Base-by-base conservation (phyloP, 2,329 filamentous ascomycete genomes). In the Calonectria multiphialidica region DNA sequence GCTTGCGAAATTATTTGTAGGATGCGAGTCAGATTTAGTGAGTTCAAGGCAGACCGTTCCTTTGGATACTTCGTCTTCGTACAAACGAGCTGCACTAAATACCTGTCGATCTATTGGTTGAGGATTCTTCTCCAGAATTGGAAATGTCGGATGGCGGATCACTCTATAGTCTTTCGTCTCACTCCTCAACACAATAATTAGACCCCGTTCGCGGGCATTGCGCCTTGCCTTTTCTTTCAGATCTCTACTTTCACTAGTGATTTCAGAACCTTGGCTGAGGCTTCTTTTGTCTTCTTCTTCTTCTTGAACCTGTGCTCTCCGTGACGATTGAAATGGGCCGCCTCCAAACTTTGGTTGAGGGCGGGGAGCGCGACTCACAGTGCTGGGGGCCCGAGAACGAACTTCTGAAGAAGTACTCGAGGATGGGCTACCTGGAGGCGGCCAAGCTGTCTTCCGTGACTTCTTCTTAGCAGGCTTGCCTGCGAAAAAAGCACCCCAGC, bases 381-480 rank as follows among this genome's bases (percentile, higher is more conserved):
- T n/a, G 42, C 18, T 45, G 18, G 42, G 12, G 12, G 18, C 3
- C 12, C 0, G 3, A 21, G 42, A 45, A n/a, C 42, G 7, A 5
- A 9, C 40, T 2, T 18, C 13, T 44, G 15, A 18, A 44, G 15
- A 2, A 44, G 40, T 7, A 2, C 7, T n/a, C n/a, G 40, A 18
- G 40, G 40, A n/a, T n/a, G n/a, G n/a, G n/a, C n/a, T n/a, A n/a
- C n/a, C n/a, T n/a, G n/a, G n/a, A n/a, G n/a, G n/a, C n/a, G n/a
- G n/a, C n/a, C n/a, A n/a, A n/a, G n/a, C 18, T 21, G 18, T 45
- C 42, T 45, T 45, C 18, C 21, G 6, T n/a, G 18, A 82, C 78
- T 81, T 83, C 78, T 82, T 81, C 75, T 80, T 81, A 21, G 71
- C 53, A 25, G 80, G 79, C 50, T 80, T 81, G 50, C 79, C 80